These are phyloP conservation scores for Rhodotorula babjevae DNA, from an alignment of 768 basidiomycete genomes.

Conservation along the genomic window DNA sequence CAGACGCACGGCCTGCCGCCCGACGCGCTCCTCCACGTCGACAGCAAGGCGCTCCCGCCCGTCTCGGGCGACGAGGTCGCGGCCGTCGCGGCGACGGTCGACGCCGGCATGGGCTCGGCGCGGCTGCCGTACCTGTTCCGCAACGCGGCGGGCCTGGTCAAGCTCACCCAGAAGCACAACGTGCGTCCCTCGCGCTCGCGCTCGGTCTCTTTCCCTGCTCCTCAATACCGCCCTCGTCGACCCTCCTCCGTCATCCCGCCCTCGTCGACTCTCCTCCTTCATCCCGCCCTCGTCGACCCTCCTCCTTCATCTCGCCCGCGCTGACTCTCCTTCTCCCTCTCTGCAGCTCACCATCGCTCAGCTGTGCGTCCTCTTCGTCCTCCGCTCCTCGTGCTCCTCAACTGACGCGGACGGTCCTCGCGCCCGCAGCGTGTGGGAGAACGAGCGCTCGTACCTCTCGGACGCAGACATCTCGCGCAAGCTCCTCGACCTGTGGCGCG, in stretches of 20 bases:
- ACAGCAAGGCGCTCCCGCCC: not conserved
- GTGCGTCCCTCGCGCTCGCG: constrained; percentile 20
- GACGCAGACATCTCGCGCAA: constrained; percentile 33
- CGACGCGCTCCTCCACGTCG: not conserved
- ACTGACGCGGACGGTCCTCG: too few relatives aligned
- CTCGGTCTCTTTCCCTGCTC: too few relatives aligned
- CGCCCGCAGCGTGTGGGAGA: constrained; percentile 67
- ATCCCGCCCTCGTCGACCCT: too few relatives aligned
- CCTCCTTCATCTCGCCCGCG: too few relatives aligned
- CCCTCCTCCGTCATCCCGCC: too few relatives aligned
- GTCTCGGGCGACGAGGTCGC: not conserved
- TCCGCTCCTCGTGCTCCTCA: too few relatives aligned
- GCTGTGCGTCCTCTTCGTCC: not conserved
- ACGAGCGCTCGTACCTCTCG: constrained; percentile 54
- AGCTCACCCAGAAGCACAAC: constrained; percentile 43
- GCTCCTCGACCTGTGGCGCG: constrained; percentile 44
- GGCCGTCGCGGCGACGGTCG: not conserved
- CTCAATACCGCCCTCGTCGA: too few relatives aligned
- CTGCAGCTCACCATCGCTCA: not conserved
- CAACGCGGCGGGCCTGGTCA: constrained; percentile 43
- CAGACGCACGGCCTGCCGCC: constrained; percentile 41
- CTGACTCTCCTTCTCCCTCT: constrained; percentile 5
- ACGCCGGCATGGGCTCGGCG: not conserved
- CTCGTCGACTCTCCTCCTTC: too few relatives aligned
- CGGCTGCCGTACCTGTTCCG: constrained; percentile 43